Conservation (phyloP, 2,329 filamentous ascomycete species). For the Orbilia brochopaga region DNA sequence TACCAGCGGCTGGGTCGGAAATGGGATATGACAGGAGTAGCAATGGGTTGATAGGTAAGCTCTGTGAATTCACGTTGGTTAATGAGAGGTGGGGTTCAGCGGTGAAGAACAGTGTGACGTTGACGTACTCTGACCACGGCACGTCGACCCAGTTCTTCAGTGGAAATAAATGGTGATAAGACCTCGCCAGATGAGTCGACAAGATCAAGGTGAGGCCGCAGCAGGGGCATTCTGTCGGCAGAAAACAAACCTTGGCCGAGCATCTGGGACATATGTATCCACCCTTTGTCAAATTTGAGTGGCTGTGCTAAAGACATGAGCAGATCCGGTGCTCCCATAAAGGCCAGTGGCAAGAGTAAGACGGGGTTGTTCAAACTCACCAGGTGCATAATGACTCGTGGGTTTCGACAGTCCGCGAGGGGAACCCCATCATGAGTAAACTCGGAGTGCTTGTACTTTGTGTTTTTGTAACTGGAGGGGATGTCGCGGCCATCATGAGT, state of each 20-base stretch:
- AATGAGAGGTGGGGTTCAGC: too few species aligned
- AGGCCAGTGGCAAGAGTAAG: not conserved
- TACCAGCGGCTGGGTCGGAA: constrained; percentile 62
- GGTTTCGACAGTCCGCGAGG: constrained; percentile 78
- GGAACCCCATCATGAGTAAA: constrained; percentile 97
- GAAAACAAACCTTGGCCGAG: constrained; percentile 81
- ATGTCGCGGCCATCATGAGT: constrained; percentile 85
- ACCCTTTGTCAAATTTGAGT: constrained; percentile 60
- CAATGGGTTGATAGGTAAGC: constrained; percentile 71
- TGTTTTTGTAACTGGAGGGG: constrained; percentile 80
- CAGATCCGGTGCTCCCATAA: not conserved
- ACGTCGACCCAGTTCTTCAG: constrained; percentile 90
- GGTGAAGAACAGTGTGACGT: too few species aligned
- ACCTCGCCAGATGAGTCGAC: constrained; percentile 89
- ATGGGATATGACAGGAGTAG: constrained; percentile 76
- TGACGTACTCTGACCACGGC: constrained; percentile 69
- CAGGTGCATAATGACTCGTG: constrained; percentile 83
- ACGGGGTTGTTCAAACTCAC: constrained; percentile 12
- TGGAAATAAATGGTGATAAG: constrained; percentile 90
- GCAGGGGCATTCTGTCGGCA: constrained; percentile 88
- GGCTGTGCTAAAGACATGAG: constrained; percentile 29
- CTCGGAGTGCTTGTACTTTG: constrained; percentile 66
- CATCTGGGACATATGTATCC: constrained; percentile 93
- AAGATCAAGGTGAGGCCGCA: constrained; percentile 92
- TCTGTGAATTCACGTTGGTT: constrained; percentile 3